Evolutionary conservation across 495 filamentous ascomycete species (phyloP), one percentile per base, ranked within the genome.

Genomic region (Aspergillus cavernicola): DNA sequence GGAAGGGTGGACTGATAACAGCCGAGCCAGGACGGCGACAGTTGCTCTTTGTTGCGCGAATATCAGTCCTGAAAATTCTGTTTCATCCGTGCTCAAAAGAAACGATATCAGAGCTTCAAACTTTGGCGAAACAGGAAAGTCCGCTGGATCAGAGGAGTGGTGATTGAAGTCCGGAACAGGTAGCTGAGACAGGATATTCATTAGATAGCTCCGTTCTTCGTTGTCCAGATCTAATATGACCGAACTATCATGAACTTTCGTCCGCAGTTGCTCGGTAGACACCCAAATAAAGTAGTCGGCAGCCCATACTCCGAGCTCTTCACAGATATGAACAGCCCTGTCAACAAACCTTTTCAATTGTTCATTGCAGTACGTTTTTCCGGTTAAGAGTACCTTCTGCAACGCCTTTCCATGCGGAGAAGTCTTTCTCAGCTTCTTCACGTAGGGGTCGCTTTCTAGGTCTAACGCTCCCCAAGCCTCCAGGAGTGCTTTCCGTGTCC

Each of bases 11-110:
- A 72, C 55, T 0, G 81, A 79, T 1, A 97, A 61, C 2, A 96
- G 65, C 18, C 85, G 74, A 6, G 82, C 73, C 28, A 97, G 65
- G 6, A 90, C 79, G 5, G 77, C 75, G 15, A 88, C 89, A 1
- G 81, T 85, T 6, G 82, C 84, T 43, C 90, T 65, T 58, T 92
- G 85, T 47, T 84, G 72, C 7, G 84, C 89, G 57, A 98, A 98
- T 1, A 97, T 70, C 7, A 98, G 79, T 0, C 88, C 87, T 0
- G 82, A 79, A 19, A 86, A 82, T 0, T 71, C 68, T 9, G 71
- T 66, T 1, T 57, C 50, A 4, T 79, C 58, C 26, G 74, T 68
- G 7, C 59, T 59, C 0, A 70, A 64, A 7, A 92, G 69, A 20
- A 81, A 73, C 0, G 74, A 53, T 9, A 92, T 60, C 28, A 95